Conservation (phyloP, 2,329 filamentous ascomycete genomes). For the Nemania sp. region DNA sequence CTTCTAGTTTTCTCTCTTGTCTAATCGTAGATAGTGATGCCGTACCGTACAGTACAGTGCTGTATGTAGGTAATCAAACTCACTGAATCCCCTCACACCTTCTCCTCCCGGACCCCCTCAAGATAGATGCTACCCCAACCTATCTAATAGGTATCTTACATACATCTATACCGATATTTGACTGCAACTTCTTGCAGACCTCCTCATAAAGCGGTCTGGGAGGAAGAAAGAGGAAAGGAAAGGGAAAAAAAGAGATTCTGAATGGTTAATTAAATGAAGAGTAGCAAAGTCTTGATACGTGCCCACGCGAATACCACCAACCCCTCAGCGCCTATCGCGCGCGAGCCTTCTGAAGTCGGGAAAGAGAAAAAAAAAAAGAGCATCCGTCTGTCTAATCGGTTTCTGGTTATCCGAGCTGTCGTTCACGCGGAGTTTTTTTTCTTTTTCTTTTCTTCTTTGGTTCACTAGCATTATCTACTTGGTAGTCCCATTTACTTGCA, state of each 20-base stretch:
- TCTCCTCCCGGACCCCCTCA: not conserved
- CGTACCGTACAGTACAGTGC: not conserved
- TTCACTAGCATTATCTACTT: constrained; percentile 9
- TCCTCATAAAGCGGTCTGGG: not conserved
- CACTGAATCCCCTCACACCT: constrained; percentile 6
- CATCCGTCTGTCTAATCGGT: not conserved
- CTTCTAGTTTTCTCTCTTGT: constrained; percentile 6
- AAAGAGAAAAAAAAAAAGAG: no score
- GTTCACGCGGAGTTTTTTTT: no score
- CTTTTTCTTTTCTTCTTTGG: constrained; percentile 3
- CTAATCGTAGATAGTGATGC: not conserved
- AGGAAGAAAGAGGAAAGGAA: not conserved
- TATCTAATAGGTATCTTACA: not conserved
- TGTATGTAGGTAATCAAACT: not conserved
- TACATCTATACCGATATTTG: constrained; percentile 1
- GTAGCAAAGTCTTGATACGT: not conserved
- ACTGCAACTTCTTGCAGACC: not conserved
- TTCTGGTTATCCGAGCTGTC: not conserved
- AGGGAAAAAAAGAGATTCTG: not conserved
- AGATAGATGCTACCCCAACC: not conserved
- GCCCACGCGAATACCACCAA: constrained; percentile 9
- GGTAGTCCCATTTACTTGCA: constrained; percentile 7
- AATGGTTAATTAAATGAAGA: no score
- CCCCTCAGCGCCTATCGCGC: constrained; percentile 19
- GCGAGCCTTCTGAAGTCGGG: not conserved